Evolutionary conservation across 164 flowering plant species (phyloP), one percentile per base, ranked within the genome.

Genomic region (Vitis rupestris): DNA sequence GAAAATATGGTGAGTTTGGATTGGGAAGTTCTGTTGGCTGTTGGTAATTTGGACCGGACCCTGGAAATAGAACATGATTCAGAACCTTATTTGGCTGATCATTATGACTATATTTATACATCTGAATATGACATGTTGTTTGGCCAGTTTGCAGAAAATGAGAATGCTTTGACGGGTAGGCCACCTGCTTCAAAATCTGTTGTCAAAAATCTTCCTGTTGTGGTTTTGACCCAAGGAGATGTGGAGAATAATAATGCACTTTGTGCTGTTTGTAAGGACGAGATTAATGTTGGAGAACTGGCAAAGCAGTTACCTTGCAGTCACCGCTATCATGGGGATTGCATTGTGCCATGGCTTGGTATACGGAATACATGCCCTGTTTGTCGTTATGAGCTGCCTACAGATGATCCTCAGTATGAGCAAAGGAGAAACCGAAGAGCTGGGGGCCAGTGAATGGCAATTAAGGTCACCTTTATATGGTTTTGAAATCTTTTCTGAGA

Each of bases 241-340:
- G 78, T 76, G 23, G 72, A 62, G 12, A 66, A 72, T 17, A 74
- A 72, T 23, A 65, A 71, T 62, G 81, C 75, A 0, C 68, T 83
- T 19, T 87, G 92, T 76, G 87, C 92, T 8, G 81, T 87, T 30
- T 87, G 92, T 67, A 87, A 86, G 78, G 89, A 87, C 69, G 86
- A 76, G 60, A 64, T 87, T 62, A 60, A 19, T 56, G 74, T 82
- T 52, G 89, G 85, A 2, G 88, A 82, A 62, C 53, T 60, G 23
- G 88, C 79, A 9, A 86, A 77, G 74, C 74, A 77, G 72, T 61
- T 87, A 65, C 92, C 92, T 11, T 87, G 92, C 63, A 30, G 69
- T 1, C 92, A 87, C 52, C 48, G 74, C 11, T 87, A 84, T 64
- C 92, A 87, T 71, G 82, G 82, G 10, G 89, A 86, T 17, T 87